Conservation (phyloP, 257 asterid species). For the Penstemon davidsonii region DNA sequence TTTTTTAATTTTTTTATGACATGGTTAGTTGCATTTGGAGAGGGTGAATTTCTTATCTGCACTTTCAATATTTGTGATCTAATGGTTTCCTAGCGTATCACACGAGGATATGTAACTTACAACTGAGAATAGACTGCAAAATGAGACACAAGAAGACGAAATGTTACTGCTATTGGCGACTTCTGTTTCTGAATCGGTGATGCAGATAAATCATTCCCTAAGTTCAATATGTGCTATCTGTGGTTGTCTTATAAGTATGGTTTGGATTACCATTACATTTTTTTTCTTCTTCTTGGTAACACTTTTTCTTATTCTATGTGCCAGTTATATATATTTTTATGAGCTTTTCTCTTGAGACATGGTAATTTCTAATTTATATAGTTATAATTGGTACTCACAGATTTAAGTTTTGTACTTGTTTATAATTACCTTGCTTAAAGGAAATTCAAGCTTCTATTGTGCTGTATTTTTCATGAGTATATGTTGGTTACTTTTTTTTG, state of each 20-base stretch:
- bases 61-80: not conserved
- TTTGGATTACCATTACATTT: not conserved
- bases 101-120: not conserved
- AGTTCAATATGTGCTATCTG: not conserved
- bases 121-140: not conserved
- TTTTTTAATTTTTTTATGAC: not conserved
- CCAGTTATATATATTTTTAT: too few species aligned
- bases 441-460: too few species aligned
- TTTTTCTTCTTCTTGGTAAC: not conserved
- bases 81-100: constrained; percentile 8
- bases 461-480: constrained; percentile 1
- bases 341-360: too few species aligned
- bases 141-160: not conserved
- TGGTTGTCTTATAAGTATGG: not conserved
- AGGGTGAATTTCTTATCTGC: constrained; percentile 17
- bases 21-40: not conserved
- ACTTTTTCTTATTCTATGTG: too few species aligned
- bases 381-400: too few species aligned
- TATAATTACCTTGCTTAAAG: not conserved
- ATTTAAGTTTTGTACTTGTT: too few species aligned
- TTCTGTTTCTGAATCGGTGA: constrained; percentile 5
- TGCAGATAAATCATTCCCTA: not conserved
- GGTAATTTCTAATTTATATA: too few species aligned
- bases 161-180: not conserved
- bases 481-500: not conserved